Conservation (phyloP, 305 asterid genomes). For the Fraxinus paxiana region DNA sequence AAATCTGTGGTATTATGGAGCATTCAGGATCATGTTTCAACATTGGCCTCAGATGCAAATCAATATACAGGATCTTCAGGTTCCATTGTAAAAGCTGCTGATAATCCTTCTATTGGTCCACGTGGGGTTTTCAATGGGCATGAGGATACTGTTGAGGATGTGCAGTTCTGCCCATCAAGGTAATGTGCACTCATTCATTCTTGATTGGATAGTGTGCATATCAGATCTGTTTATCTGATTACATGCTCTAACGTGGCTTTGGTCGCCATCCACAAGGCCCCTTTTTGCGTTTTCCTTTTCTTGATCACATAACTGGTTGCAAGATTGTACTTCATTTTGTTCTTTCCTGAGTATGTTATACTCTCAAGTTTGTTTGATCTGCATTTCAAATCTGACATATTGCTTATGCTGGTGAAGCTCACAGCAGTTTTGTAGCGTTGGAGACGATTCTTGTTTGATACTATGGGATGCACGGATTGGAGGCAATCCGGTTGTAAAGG, state of each 20-base stretch:
- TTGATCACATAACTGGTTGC: neutral
- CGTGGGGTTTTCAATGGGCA: conserved; percentile 89
- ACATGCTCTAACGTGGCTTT: conserved; percentile 10
- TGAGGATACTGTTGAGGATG: conserved; percentile 93
- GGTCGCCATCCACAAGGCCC: neutral
- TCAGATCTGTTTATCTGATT: neutral
- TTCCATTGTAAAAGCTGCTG: conserved; percentile 63
- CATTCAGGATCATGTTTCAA: conserved; percentile 84
- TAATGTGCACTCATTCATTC: conserved; percentile 25
- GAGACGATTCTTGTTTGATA: conserved; percentile 93
- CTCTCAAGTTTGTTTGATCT: conserved; percentile 12
- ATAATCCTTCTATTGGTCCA: conserved; percentile 74
- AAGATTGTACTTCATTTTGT: neutral
- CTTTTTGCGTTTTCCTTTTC: neutral
- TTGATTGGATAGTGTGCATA: neutral
- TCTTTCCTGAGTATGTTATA: neutral
- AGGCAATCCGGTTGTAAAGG: conserved; percentile 68
- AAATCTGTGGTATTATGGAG: conserved; percentile 93
- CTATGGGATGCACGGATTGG: conserved; percentile 92
- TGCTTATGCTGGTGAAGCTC: conserved; percentile 49
- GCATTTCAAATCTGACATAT: conserved; percentile 26
- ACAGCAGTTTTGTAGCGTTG: conserved; percentile 96
- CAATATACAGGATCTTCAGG: conserved; percentile 52
- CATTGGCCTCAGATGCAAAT: conserved; percentile 60
- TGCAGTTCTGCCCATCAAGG: conserved; percentile 98